Conservation (phyloP, 805 yeast species). For the Nakazawaea laoshanensis region DNA sequence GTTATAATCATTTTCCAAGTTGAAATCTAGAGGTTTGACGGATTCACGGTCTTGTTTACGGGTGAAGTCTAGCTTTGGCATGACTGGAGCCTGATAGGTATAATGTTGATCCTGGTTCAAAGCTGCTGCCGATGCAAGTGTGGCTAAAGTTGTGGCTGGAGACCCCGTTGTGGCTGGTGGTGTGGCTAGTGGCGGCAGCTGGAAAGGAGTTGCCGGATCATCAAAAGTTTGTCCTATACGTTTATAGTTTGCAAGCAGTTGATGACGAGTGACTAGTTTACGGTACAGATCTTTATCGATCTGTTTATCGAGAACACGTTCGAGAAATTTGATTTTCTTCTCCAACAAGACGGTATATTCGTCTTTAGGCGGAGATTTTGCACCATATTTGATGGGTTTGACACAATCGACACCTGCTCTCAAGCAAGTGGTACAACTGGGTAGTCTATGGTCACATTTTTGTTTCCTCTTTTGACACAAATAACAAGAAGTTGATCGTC, state of each 20-base stretch:
- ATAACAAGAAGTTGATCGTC: constrained; percentile 48
- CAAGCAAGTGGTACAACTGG: constrained; percentile 58
- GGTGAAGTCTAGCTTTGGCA: too few relatives aligned
- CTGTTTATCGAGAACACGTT: constrained; percentile 31
- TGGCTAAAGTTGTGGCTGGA: too few relatives aligned
- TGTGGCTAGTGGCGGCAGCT: background rate
- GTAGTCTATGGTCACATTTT: constrained; percentile 57
- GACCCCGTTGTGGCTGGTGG: background rate
- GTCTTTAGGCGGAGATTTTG: constrained; percentile 36
- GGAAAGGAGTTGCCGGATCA: too few relatives aligned
- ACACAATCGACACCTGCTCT: constrained; percentile 55
- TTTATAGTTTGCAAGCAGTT: constrained; percentile 5
- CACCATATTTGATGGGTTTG: constrained; percentile 53
- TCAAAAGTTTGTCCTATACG: too few relatives aligned
- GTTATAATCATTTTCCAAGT: constrained; percentile 5
- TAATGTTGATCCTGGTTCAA: too few relatives aligned
- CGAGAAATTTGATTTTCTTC: constrained; percentile 42
- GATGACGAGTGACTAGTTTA: constrained; percentile 1
- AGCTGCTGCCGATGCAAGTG: too few relatives aligned
- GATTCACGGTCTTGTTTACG: constrained; percentile 9
- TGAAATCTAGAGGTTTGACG: constrained; percentile 9
- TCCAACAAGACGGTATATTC: constrained; percentile 52
- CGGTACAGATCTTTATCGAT: constrained; percentile 2
- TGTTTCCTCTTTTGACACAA: constrained; percentile 52
- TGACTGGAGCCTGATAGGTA: too few relatives aligned